Conservation (phyloP, 148 eudicot genomes). For the Dysphania ambrosioides region DNA sequence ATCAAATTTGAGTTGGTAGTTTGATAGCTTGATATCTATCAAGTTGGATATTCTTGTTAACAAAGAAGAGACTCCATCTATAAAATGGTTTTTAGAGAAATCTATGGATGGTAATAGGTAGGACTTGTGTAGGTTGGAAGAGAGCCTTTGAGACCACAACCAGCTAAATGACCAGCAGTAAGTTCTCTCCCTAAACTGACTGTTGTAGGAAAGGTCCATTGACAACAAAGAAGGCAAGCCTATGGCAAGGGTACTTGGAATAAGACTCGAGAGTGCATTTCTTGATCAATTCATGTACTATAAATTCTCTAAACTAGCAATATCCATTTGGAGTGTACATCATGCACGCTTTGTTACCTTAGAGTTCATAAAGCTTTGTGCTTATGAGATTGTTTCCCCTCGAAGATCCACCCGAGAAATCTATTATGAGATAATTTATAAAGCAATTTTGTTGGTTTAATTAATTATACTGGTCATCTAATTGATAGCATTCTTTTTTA, state of each 20-base stretch:
- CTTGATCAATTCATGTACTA: constrained; percentile 75
- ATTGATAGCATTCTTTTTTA: too few relatives aligned
- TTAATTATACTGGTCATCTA: too few relatives aligned
- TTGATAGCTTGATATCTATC: constrained; percentile 50
- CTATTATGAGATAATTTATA: too few relatives aligned
- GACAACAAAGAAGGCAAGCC: constrained; percentile 69
- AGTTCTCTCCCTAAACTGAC: constrained; percentile 49
- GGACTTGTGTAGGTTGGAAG: constrained; percentile 60
- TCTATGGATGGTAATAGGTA: constrained; percentile 54
- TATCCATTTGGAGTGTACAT: too few relatives aligned
- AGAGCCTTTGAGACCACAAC: constrained; percentile 54
- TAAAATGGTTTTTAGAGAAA: constrained; percentile 61
- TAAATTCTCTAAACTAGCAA: constrained; percentile 49
- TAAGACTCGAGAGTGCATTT: constrained; percentile 54
- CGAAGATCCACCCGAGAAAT: too few relatives aligned
- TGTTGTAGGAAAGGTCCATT: constrained; percentile 69
- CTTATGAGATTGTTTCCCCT: too few relatives aligned
- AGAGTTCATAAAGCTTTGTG: too few relatives aligned
- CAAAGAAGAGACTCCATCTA: constrained; percentile 44
- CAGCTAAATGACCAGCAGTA: constrained; percentile 63
- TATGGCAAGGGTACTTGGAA: constrained; percentile 45
- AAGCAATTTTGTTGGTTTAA: too few relatives aligned
- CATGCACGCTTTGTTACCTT: too few relatives aligned
- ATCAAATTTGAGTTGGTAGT: constrained; percentile 55
- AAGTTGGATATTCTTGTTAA: constrained; percentile 49